phyloP scores from a whole-genome alignment of 2,329 filamentous ascomycete species.

The Colletotrichum godetiae region DNA sequence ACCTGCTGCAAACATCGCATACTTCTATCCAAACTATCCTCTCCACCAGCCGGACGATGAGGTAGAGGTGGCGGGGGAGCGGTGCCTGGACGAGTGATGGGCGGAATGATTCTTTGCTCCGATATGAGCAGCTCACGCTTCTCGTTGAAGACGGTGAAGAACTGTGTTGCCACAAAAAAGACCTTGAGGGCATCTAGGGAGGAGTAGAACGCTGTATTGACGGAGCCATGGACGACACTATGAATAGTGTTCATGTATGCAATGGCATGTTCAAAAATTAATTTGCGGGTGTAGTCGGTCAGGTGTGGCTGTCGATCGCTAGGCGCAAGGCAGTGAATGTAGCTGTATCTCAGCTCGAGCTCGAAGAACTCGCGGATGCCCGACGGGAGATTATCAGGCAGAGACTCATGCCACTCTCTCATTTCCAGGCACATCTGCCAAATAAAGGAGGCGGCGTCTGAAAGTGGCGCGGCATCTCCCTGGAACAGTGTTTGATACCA shows the following conservation, averaged over 20 bases:
- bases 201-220: conserved; percentile 77
- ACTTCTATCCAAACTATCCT: conserved; percentile 66
- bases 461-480: conserved; percentile 75
- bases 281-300: conserved; percentile 78
- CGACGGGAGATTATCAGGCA: conserved; percentile 73
- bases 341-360: conserved; percentile 90
- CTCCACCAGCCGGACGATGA: conserved; percentile 51
- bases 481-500: conserved; percentile 94
- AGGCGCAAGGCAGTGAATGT: conserved; percentile 88
- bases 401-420: conserved; percentile 83
- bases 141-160: conserved; percentile 66
- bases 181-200: conserved; percentile 90
- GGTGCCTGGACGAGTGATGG: conserved; percentile 56
- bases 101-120: conserved; percentile 57
- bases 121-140: conserved; percentile 67
- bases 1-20: conserved; percentile 66
- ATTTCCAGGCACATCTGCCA: conserved; percentile 82
- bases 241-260: conserved; percentile 83
- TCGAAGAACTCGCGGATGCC: conserved; percentile 83
- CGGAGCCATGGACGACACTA: conserved; percentile 69
- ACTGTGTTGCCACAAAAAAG: conserved; percentile 78
- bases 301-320: conserved; percentile 79
- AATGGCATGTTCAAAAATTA: conserved; percentile 89
- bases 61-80: conserved; percentile 66
- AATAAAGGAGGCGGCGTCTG: conserved; percentile 76